phyloP scores from a whole-genome alignment of 2,329 filamentous ascomycete genomes.

The Falciphora oryzae region DNA sequence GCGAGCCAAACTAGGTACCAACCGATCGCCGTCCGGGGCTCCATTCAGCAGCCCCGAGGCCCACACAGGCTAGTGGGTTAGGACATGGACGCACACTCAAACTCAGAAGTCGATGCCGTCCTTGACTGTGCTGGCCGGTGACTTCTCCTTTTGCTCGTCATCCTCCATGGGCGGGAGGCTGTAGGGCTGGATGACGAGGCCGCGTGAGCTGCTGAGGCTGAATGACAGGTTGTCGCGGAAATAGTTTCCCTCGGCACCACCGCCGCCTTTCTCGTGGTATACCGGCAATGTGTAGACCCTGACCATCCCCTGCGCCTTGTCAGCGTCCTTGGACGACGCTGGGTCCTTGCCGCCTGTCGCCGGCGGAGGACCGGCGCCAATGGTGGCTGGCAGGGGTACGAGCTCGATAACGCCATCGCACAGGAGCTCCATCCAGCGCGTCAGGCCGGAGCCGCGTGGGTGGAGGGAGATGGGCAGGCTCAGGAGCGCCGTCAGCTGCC shows the following conservation, averaged over 20 bases:
- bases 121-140: constrained; percentile 51
- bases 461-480: constrained; percentile 77
- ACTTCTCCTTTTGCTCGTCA: constrained; percentile 43
- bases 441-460: constrained; percentile 67
- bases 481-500: constrained; percentile 63
- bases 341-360: constrained; percentile 39
- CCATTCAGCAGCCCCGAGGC: not conserved
- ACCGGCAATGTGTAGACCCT: constrained; percentile 78
- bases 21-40: no score
- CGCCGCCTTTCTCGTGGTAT: constrained; percentile 82
- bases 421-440: constrained; percentile 80
- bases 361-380: constrained; percentile 29
- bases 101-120: constrained; percentile 68
- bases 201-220: constrained; percentile 71
- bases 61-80: not conserved
- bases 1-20: no score
- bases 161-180: constrained; percentile 82
- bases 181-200: constrained; percentile 81
- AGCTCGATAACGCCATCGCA: constrained; percentile 73
- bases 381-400: constrained; percentile 59
- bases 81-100: no score
- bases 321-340: constrained; percentile 49
- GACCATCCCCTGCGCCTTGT: constrained; percentile 79
- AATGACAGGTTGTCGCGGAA: constrained; percentile 86
- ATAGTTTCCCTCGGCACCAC: constrained; percentile 59